Evolutionary conservation across 495 filamentous ascomycete species (phyloP), one percentile per base, ranked within the genome.

Genomic region (Chaetomium cochliodes): DNA sequence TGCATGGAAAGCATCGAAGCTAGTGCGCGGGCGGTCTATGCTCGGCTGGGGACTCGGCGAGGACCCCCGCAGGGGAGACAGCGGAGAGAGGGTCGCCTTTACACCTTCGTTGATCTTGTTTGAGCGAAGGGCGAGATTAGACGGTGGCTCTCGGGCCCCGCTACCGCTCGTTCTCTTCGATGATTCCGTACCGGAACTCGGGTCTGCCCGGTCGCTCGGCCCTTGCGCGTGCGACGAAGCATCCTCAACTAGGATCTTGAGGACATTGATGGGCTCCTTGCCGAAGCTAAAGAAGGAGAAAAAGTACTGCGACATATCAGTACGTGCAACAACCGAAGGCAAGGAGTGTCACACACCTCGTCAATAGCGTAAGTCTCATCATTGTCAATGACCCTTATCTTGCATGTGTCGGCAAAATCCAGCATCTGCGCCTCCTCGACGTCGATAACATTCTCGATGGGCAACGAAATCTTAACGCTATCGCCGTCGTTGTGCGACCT

Each of bases 401-500:
- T 98, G 76, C 96, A 88, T 0, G 94, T 98, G 60, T 97, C 91
- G 23, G 92, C 92, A 76, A 94, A 91, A 58, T 96, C 92, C 46
- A 94, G 84, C 78, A 97, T 91, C 39, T 92, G 88, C 59, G 88
- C 93, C 67, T 97, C 90, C 74, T 98, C 96, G 57, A 98, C 84
- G 68, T 96, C 93, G 61, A 98, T 89, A 18, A 98, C 83, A 69
- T 93, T 96, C 52, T 88, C 85, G 22, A 96, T 88, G 8, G 93
- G 93, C 20, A 98, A 81, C 3, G 89, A 93, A 22, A 98, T 93
- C 78, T 98, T 98, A 72, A 98, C 91, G 71, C 93, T 96, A 69
- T 97, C 93, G 9, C 94, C 93, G 57, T 97, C 96, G 70, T 98
- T 98, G 75, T 93, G 92, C 0, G 92, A 92, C 57, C 93, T 84